A percentile compares a stretch with the other conserved stretches of the same genome.
phyloP scores from a whole-genome alignment of 2,329 filamentous ascomycete genomes.

The Nemania diffusa region DNA sequence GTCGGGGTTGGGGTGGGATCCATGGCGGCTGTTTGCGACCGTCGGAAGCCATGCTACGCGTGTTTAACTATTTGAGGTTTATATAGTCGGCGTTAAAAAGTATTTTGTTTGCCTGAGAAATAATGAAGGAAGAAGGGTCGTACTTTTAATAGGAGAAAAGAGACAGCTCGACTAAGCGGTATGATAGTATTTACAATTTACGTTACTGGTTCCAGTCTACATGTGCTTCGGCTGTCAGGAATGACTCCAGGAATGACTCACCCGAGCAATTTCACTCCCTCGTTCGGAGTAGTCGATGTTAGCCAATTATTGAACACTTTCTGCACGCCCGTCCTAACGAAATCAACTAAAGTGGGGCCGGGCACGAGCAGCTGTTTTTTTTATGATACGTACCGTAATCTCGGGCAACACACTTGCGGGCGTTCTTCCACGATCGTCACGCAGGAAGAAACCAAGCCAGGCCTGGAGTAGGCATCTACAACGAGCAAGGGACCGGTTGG shows the following conservation, averaged over 20 bases:
- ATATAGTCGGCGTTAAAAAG: background rate
- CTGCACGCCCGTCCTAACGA: too few relatives aligned
- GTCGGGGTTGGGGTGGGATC: constrained; percentile 14
- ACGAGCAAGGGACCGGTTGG: too few relatives aligned
- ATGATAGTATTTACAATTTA: constrained; percentile 2
- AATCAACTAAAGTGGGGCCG: too few relatives aligned
- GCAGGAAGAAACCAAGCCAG: too few relatives aligned
- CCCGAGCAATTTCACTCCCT: constrained; percentile 7
- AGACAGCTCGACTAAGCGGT: constrained; percentile 9
- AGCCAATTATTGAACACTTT: too few relatives aligned
- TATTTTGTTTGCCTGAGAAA: background rate
- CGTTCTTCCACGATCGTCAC: too few relatives aligned
- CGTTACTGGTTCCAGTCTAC: background rate
- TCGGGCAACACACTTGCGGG: too few relatives aligned
- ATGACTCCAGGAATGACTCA: constrained; percentile 16
- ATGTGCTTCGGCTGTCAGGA: constrained; percentile 9
- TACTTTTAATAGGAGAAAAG: constrained; percentile 1
- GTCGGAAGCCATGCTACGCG: constrained; percentile 21
- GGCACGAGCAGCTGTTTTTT: too few relatives aligned
- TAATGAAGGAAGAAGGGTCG: constrained; percentile 15
- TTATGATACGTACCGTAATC: too few relatives aligned
- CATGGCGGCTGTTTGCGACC: constrained; percentile 26
- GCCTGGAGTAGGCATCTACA: too few relatives aligned
- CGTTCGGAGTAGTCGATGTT: too few relatives aligned
- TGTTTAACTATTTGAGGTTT: background rate